phyloP scores from a whole-genome alignment of 805 yeast species.

The Candida montana region DNA sequence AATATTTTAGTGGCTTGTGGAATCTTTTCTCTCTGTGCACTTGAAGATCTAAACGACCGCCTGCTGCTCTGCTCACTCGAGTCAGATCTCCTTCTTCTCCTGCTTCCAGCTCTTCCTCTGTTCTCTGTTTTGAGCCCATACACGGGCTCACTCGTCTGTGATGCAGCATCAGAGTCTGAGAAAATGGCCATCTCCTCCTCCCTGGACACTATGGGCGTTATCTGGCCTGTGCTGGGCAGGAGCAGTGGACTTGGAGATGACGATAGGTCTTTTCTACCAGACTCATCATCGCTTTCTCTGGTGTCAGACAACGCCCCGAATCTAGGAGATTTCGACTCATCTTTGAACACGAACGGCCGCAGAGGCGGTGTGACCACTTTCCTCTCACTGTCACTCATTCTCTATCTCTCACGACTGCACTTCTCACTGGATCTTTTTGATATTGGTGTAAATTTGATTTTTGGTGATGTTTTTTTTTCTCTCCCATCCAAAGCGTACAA shows the following conservation, averaged over 20 bases:
- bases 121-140: slow-evolving; percentile 5
- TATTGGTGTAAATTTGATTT: no score
- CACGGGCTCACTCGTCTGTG: slow-evolving; percentile 15
- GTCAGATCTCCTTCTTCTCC: slow-evolving; percentile 22
- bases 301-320: neutral
- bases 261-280: neutral
- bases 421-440: no score
- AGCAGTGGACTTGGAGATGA: slow-evolving; percentile 21
- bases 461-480: slow-evolving; percentile 1
- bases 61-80: slow-evolving; percentile 23
- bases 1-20: slow-evolving; percentile 67
- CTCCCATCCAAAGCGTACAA: neutral
- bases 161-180: slow-evolving; percentile 28
- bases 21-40: slow-evolving; percentile 22
- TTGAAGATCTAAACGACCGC: slow-evolving; percentile 19
- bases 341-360: neutral
- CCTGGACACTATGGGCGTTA: slow-evolving; percentile 25
- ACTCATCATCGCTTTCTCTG: neutral
- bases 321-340: slow-evolving; percentile 1
- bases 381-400: neutral
- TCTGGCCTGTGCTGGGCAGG: slow-evolving; percentile 15
- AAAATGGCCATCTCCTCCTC: slow-evolving; percentile 26
- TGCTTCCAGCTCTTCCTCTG: slow-evolving; percentile 2
- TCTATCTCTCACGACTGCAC: neutral
- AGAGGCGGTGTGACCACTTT: neutral